Percentiles rank a stretch among this genome's conserved stretches.
These are phyloP conservation scores for Plasmodium billcollinsi DNA, from an alignment of 169 alveolate species.

Conservation along the genomic window DNA sequence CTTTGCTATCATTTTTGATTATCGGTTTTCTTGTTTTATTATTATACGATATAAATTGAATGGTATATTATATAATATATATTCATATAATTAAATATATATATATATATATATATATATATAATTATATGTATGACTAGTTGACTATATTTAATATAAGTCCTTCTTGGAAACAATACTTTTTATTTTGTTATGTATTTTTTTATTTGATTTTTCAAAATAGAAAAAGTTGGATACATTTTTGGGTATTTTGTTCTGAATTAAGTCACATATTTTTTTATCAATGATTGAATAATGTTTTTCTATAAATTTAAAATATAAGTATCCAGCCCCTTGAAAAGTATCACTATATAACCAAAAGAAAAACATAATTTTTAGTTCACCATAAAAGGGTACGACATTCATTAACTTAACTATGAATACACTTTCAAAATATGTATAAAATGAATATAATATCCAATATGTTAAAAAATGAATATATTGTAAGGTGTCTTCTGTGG, in stretches of 20 bases:
- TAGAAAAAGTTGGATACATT: conserved; percentile 24
- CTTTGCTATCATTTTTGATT: too few species aligned
- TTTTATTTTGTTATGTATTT: conserved; percentile 51
- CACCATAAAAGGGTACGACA: conserved; percentile 82
- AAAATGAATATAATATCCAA: conserved; percentile 83
- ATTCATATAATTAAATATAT: too few species aligned
- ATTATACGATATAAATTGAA: neutral
- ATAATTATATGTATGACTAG: neutral
- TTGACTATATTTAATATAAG: conserved; percentile 12
- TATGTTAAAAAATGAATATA: conserved; percentile 82
- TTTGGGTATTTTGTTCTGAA: conserved; percentile 31
- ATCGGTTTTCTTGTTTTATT: too few species aligned
- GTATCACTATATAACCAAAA: conserved; percentile 85
- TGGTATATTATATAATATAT: conserved; percentile 9
- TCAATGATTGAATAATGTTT: conserved; percentile 34
- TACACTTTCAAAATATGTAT: conserved; percentile 74
- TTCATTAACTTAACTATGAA: conserved; percentile 60
- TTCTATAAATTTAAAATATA: conserved; percentile 77
- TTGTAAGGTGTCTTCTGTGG: conserved; percentile 43
- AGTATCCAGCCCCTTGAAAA: conserved; percentile 87
- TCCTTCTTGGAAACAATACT: conserved; percentile 63
- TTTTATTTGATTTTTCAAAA: conserved; percentile 56
- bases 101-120: neutral
- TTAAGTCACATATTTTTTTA: conserved; percentile 50
- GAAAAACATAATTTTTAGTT: conserved; percentile 80